Conservation (phyloP, 495 filamentous ascomycete genomes). For the Friedmanniomyces simplex region DNA sequence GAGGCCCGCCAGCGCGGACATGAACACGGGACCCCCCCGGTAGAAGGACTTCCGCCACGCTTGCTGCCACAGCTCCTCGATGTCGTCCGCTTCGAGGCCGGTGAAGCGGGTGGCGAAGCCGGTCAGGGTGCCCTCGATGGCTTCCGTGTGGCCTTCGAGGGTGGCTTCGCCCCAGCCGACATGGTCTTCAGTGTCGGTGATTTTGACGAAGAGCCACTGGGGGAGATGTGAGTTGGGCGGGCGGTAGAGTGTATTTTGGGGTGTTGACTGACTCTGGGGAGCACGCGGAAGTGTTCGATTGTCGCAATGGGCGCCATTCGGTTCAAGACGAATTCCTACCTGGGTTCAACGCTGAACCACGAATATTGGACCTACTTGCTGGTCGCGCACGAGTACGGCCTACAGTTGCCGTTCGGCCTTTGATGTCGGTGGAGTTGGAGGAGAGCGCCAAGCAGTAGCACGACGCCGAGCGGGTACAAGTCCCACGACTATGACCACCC, state of each 20-base stretch:
- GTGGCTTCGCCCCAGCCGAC: conserved; percentile 74
- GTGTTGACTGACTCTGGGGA: conserved; percentile 5
- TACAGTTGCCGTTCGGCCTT: too few relatives aligned
- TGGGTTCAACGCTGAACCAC: too few relatives aligned
- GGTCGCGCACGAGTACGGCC: too few relatives aligned
- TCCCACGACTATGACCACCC: too few relatives aligned
- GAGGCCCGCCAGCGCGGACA: conserved; percentile 68
- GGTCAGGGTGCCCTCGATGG: conserved; percentile 65
- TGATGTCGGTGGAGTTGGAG: too few relatives aligned
- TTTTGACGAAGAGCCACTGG: conserved; percentile 67
- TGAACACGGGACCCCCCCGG: conserved; percentile 73
- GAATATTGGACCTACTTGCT: too few relatives aligned
- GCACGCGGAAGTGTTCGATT: conserved; percentile 20
- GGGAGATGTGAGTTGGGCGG: neutral
- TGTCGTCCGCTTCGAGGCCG: conserved; percentile 67
- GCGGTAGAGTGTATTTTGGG: neutral
- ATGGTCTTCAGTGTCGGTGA: conserved; percentile 51
- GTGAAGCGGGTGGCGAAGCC: conserved; percentile 52
- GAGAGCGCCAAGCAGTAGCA: too few relatives aligned
- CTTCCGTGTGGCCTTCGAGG: conserved; percentile 51
- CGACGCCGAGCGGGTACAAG: too few relatives aligned
- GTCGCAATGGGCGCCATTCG: conserved; percentile 14
- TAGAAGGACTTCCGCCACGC: conserved; percentile 62
- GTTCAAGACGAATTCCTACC: neutral
- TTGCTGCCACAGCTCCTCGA: conserved; percentile 72